A percentile compares a stretch with the other conserved stretches of the same genome.
Conservation (phyloP, 2,329 filamentous ascomycete genomes). For the Ceratocystis variospora region DNA sequence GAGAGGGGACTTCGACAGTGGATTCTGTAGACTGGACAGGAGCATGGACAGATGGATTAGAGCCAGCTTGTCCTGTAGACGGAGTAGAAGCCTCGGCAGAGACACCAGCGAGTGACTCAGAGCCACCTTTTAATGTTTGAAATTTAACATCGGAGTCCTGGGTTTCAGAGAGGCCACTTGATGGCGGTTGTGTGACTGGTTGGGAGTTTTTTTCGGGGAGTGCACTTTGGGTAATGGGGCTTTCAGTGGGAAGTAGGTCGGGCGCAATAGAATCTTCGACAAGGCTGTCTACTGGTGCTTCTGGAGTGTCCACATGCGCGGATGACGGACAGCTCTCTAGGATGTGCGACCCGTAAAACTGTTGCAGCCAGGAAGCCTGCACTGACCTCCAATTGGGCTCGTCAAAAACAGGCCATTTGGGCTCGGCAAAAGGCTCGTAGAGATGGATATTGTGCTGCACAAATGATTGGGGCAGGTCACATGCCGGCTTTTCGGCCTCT, state of each 20-base stretch:
- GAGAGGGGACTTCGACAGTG: neutral
- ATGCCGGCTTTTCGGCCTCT: neutral
- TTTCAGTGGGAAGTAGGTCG: neutral
- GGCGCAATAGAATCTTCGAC: neutral
- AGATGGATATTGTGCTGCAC: slow-evolving; percentile 12
- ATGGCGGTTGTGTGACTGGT: neutral
- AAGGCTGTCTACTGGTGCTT: neutral
- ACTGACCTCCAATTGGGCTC: slow-evolving; percentile 17
- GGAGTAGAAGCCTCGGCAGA: neutral
- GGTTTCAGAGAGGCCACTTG: neutral
- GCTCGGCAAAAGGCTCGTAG: slow-evolving; percentile 16
- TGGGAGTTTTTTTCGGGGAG: neutral
- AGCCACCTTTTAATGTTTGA: neutral
- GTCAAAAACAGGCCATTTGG: slow-evolving; percentile 16
- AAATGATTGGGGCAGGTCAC: slow-evolving; percentile 12
- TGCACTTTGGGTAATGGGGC: neutral
- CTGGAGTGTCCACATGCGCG: neutral
- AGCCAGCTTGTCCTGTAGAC: neutral
- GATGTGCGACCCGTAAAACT: slow-evolving; percentile 16
- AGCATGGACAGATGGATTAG: neutral
- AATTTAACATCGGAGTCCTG: neutral
- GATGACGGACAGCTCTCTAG: neutral
- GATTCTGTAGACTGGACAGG: neutral
- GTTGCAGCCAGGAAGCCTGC: slow-evolving; percentile 17
- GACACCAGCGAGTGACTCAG: no score